Conservation (phyloP, 305 asterid genomes). For the Petunia hybrid region DNA sequence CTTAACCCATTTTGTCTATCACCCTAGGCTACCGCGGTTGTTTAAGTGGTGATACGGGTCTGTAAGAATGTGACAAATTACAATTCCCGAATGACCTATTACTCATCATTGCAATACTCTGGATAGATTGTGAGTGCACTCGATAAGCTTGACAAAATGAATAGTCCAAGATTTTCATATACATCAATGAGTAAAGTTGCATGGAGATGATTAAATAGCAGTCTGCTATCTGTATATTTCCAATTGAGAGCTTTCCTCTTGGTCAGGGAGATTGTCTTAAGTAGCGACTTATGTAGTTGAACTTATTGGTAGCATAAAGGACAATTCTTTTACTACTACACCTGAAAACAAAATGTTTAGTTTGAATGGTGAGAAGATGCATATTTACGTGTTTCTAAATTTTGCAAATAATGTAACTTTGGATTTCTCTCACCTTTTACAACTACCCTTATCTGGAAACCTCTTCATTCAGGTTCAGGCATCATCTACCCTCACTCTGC, state of each 20-base stretch:
- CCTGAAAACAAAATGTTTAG: conserved; percentile 6
- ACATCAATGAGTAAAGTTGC: conserved; percentile 19
- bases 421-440: conserved; percentile 24
- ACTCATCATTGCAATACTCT: conserved; percentile 9
- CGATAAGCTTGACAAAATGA: conserved; percentile 12
- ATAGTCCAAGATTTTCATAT: background rate
- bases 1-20: conserved; percentile 5
- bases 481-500: conserved; percentile 82
- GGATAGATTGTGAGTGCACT: conserved; percentile 25
- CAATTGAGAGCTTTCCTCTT: conserved; percentile 5
- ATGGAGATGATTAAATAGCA: conserved; percentile 13
- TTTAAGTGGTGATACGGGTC: conserved; percentile 6
- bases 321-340: background rate
- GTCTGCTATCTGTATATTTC: background rate
- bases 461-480: conserved; percentile 83
- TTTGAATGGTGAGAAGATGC: conserved; percentile 31
- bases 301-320: background rate
- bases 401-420: conserved; percentile 3
- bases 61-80: conserved; percentile 12
- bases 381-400: background rate
- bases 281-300: background rate
- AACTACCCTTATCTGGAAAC: conserved; percentile 27
- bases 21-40: background rate
- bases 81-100: background rate
- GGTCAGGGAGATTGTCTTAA: conserved; percentile 4